phyloP scores from a whole-genome alignment of 768 basidiomycete species.

The Postia placenta region DNA sequence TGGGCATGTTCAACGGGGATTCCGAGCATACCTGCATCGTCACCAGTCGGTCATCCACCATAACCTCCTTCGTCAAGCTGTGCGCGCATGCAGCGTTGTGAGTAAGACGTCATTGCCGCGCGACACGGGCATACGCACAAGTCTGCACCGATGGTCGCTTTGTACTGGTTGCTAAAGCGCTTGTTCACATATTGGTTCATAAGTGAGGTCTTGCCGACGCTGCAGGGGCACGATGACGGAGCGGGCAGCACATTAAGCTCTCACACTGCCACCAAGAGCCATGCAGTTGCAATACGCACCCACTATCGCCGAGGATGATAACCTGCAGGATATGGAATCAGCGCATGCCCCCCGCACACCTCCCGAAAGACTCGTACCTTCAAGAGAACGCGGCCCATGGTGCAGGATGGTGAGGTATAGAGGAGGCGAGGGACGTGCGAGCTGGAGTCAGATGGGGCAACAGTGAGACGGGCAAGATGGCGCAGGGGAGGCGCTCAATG shows the following conservation, averaged over 20 bases:
- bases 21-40: slow-evolving; percentile 84
- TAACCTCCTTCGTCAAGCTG: slow-evolving; percentile 96
- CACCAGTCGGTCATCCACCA: slow-evolving; percentile 96
- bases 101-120: neutral
- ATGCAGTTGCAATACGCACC: slow-evolving; percentile 45
- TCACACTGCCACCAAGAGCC: neutral
- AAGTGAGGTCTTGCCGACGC: slow-evolving; percentile 96
- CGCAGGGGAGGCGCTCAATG: slow-evolving; percentile 1
- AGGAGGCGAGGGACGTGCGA: slow-evolving; percentile 9
- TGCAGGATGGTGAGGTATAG: slow-evolving; percentile 11
- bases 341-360: neutral
- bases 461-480: neutral
- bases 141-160: slow-evolving; percentile 97
- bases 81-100: neutral
- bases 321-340: slow-evolving; percentile 48
- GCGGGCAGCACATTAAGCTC: neutral
- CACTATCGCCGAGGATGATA: slow-evolving; percentile 98
- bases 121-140: slow-evolving; percentile 53
- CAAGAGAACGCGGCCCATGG: slow-evolving; percentile 82
- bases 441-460: neutral
- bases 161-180: slow-evolving; percentile 99
- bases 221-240: slow-evolving; percentile 1
- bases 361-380: slow-evolving; percentile 45
- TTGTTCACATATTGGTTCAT: slow-evolving; percentile 99
- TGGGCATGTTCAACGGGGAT: neutral